A percentile compares a stretch with the other conserved stretches of the same genome.
phyloP scores from a whole-genome alignment of 768 basidiomycete species.

The Amylocystis lapponica region DNA sequence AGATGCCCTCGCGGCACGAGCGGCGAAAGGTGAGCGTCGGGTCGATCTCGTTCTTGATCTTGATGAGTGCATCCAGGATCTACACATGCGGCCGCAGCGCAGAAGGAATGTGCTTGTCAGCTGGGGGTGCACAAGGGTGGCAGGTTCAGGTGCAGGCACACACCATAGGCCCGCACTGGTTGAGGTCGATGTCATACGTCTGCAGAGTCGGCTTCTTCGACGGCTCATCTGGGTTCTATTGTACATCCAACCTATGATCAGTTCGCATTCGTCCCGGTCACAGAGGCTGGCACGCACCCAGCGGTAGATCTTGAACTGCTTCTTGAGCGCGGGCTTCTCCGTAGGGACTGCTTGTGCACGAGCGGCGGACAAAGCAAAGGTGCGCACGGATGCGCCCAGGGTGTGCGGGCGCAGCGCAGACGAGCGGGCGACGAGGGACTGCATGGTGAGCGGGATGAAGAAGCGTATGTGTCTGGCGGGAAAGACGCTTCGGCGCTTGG shows the following conservation, averaged over 20 bases:
- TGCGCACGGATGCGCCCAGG: slow-evolving; percentile 9
- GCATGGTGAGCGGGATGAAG: slow-evolving; percentile 5
- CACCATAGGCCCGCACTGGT: slow-evolving; percentile 94
- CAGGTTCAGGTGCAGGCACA: slow-evolving; percentile 15
- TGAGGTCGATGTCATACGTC: slow-evolving; percentile 87
- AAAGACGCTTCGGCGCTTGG: background rate
- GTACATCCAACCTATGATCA: slow-evolving; percentile 7
- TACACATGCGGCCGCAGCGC: slow-evolving; percentile 16
- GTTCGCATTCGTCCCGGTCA: background rate
- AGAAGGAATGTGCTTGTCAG: background rate
- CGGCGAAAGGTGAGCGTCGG: slow-evolving; percentile 95
- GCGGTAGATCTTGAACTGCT: slow-evolving; percentile 98
- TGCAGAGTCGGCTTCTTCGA: slow-evolving; percentile 87
- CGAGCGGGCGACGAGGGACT: slow-evolving; percentile 6
- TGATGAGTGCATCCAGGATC: slow-evolving; percentile 91
- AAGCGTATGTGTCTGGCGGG: background rate
- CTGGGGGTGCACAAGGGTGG: background rate
- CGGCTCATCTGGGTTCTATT: slow-evolving; percentile 88
- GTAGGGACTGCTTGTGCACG: slow-evolving; percentile 40
- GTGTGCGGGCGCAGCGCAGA: background rate
- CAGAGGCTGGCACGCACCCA: slow-evolving; percentile 56
- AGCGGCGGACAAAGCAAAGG: slow-evolving; percentile 26
- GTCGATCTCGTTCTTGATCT: slow-evolving; percentile 98
- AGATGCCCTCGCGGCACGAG: slow-evolving; percentile 92
- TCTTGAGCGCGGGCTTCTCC: slow-evolving; percentile 68